Conservation (phyloP, 1,284 basidiomycete species). For the Austroboletus niveus region DNA sequence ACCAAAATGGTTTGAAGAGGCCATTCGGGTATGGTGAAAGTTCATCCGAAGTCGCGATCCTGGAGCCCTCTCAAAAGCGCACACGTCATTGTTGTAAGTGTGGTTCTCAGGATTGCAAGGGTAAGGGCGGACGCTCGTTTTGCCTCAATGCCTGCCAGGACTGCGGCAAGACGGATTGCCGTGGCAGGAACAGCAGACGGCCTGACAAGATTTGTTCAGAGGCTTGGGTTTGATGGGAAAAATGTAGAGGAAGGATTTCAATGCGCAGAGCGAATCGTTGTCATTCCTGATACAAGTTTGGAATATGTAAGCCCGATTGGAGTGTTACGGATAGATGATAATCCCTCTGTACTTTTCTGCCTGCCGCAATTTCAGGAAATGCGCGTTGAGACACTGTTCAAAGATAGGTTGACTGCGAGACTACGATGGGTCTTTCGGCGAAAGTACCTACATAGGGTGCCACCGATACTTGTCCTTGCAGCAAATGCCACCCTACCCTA, state of each 20-base stretch:
- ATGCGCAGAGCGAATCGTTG: neutral
- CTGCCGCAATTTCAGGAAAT: too few relatives aligned
- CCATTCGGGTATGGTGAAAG: slow-evolving; percentile 32
- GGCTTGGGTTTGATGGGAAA: slow-evolving; percentile 44
- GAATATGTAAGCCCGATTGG: slow-evolving; percentile 13
- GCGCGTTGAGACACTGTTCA: too few relatives aligned
- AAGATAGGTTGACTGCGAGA: too few relatives aligned
- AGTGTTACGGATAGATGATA: slow-evolving; percentile 6
- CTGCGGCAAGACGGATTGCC: slow-evolving; percentile 70
- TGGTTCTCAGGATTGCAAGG: slow-evolving; percentile 72
- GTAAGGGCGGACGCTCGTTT: slow-evolving; percentile 68
- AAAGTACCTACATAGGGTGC: too few relatives aligned
- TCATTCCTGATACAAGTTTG: neutral
- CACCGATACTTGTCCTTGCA: too few relatives aligned
- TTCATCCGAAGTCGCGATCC: slow-evolving; percentile 29
- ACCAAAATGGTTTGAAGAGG: slow-evolving; percentile 30
- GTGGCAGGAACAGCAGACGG: slow-evolving; percentile 67
- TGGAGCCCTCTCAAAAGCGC: slow-evolving; percentile 43
- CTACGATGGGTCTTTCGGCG: too few relatives aligned
- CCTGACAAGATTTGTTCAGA: slow-evolving; percentile 69
- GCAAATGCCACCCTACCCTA: neutral
- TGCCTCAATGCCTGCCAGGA: slow-evolving; percentile 71
- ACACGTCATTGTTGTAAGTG: slow-evolving; percentile 65
- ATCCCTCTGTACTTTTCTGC: neutral
- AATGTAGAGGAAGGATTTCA: neutral